phyloP scores from a whole-genome alignment of 2,329 filamentous ascomycete genomes.

The Dissoconium aciculare region DNA sequence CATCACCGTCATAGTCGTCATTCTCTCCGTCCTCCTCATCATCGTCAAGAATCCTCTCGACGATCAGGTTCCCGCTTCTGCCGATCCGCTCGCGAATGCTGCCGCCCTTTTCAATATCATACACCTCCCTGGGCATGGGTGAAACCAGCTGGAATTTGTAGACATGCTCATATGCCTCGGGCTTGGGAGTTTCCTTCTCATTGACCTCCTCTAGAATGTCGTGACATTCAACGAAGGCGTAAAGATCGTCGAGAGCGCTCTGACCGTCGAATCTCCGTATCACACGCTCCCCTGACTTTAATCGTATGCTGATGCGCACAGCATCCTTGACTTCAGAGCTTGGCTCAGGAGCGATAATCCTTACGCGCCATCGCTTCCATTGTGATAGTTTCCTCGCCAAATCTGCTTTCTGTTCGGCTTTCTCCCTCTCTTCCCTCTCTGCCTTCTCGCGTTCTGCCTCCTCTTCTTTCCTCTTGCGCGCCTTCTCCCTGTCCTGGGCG shows the following conservation, averaged over 20 bases:
- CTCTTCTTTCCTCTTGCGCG: slow-evolving; percentile 59
- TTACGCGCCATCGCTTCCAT: slow-evolving; percentile 70
- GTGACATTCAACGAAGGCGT: slow-evolving; percentile 91
- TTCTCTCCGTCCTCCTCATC: slow-evolving; percentile 36
- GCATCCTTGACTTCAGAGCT: slow-evolving; percentile 46
- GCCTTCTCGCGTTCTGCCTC: slow-evolving; percentile 47
- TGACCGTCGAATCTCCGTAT: slow-evolving; percentile 57
- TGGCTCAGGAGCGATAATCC: slow-evolving; percentile 54
- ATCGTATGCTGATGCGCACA: slow-evolving; percentile 52
- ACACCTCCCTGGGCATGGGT: slow-evolving; percentile 70
- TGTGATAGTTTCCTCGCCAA: slow-evolving; percentile 42
- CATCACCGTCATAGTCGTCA: slow-evolving; percentile 9
- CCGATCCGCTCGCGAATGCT: slow-evolving; percentile 62
- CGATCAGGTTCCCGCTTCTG: slow-evolving; percentile 72
- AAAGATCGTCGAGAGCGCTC: slow-evolving; percentile 72
- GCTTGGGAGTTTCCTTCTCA: slow-evolving; percentile 34
- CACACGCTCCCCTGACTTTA: slow-evolving; percentile 55
- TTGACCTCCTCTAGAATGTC: slow-evolving; percentile 39
- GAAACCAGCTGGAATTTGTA: slow-evolving; percentile 79
- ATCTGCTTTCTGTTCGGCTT: slow-evolving; percentile 46
- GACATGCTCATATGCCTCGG: slow-evolving; percentile 58
- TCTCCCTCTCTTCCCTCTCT: slow-evolving; percentile 52
- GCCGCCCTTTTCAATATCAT: slow-evolving; percentile 50
- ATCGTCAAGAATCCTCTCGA: slow-evolving; percentile 51
- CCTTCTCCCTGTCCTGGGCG: slow-evolving; percentile 73